These are phyloP conservation scores for Brassica juncea DNA, from an alignment of 345 rosid genomes.

Conservation along the genomic window DNA sequence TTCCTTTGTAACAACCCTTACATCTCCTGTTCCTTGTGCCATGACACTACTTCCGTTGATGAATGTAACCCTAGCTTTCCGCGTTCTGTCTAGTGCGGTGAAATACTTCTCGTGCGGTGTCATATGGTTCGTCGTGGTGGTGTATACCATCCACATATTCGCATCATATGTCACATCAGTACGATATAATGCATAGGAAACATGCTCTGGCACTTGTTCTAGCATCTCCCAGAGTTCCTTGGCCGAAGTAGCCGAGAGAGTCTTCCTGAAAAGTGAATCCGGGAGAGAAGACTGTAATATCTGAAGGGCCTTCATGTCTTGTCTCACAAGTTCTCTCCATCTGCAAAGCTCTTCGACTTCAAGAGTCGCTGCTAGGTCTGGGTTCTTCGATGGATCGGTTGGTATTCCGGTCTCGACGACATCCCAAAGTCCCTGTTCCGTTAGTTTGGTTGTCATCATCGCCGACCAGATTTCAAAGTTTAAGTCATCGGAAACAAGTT, in stretches of 20 bases:
- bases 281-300: not conserved
- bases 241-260: not conserved
- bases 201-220: not conserved
- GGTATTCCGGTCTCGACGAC: slow-evolving; percentile 8
- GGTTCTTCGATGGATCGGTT: not conserved
- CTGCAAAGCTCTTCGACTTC: not conserved
- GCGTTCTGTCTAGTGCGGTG: not conserved
- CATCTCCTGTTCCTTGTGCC: slow-evolving; percentile 5
- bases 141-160: too few species aligned
- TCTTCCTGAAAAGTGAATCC: not conserved
- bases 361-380: not conserved
- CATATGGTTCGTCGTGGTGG: not conserved
- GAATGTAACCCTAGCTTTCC: not conserved
- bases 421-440: slow-evolving; percentile 5
- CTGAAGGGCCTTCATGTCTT: slow-evolving; percentile 15
- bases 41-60: not conserved
- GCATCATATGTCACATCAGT: too few species aligned
- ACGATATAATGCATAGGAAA: too few species aligned
- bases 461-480: not conserved
- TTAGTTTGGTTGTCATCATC: not conserved
- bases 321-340: slow-evolving; percentile 1
- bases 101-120: not conserved
- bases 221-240: not conserved
- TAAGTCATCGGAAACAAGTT: not conserved
- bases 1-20: not conserved